Base-by-base conservation (phyloP, 805 yeast species). In the Komagataella pseudopastoris region DNA sequence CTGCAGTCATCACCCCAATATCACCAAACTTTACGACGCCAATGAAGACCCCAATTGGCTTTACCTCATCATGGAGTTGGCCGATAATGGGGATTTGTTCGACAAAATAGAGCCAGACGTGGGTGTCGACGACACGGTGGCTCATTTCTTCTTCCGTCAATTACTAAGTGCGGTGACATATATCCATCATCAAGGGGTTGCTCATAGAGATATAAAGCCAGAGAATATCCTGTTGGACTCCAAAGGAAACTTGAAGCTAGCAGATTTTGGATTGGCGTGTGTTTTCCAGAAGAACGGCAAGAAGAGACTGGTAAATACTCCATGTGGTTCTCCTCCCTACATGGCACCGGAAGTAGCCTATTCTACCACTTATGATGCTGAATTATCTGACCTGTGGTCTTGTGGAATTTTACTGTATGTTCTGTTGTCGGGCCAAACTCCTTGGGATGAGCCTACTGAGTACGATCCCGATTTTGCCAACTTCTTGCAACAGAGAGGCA, bases 51-150 rank as follows among this genome's bases (percentile, higher is more conserved):
- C 63, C 1, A 73, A 72, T 48, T 85, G 83, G 77, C 65, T 78
- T 44, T 84, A 84, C 78, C 71, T 85, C 53, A 77, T 77, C 3
- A 67, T 85, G 72, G 90, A 85, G 58, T 66, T 80, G 52, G 88
- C 88, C 1, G 72, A 74, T 23, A 86, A 87, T 53, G 93, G 93
- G 14, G 93, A 85, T 63, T 61, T 85, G 18, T 85, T 85, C 61
- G 90, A 84, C 58, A 85, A 84, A 63, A 84, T 85, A 54, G 88
- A 83, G 60, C 88, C 88, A 0, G 88, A 83, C 64, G 65, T 76
- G 6, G 89, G 89, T 1, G 80, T 83, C 2, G 84, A 78, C 55
- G 76, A 73, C 51, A 81, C 78, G 18, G 72, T 83, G 7, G 84
- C 85, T 1, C 86, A 81, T 52, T 78, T 83, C 60, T 83, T 82